Conservation (phyloP, 306 rosid species). For the Vigna angularis region DNA sequence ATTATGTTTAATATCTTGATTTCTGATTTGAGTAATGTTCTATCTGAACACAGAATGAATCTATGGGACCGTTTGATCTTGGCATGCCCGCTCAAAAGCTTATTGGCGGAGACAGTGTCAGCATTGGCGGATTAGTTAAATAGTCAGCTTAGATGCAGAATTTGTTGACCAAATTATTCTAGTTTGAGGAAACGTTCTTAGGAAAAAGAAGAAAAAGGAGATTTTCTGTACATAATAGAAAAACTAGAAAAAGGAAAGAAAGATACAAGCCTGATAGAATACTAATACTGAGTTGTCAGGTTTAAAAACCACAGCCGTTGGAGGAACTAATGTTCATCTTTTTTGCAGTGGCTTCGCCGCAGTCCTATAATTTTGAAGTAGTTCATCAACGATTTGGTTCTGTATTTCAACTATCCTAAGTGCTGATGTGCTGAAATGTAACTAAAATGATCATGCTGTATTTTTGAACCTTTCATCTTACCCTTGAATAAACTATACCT, state of each 20-base stretch:
- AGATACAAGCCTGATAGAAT: slow-evolving; percentile 23
- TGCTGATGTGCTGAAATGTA: slow-evolving; percentile 21
- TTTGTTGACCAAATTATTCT: slow-evolving; percentile 27
- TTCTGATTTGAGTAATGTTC: slow-evolving; percentile 35
- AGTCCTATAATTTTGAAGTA: slow-evolving; percentile 3
- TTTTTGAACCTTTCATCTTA: slow-evolving; percentile 19
- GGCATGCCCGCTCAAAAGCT: slow-evolving; percentile 68
- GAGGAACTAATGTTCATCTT: slow-evolving; percentile 3
- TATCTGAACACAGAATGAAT: slow-evolving; percentile 62
- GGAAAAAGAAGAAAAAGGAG: slow-evolving; percentile 33
- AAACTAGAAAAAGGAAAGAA: slow-evolving; percentile 10
- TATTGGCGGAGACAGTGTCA: slow-evolving; percentile 52
- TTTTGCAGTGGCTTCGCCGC: not conserved
- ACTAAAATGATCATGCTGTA: not conserved
- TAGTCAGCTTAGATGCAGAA: slow-evolving; percentile 51
- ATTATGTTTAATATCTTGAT: slow-evolving; percentile 12
- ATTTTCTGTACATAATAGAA: slow-evolving; percentile 39
- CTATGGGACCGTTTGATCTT: slow-evolving; percentile 88
- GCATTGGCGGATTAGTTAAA: slow-evolving; percentile 59
- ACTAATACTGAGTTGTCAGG: not conserved
- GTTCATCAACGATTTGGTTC: slow-evolving; percentile 2
- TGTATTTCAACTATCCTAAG: slow-evolving; percentile 7
- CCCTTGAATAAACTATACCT: not conserved
- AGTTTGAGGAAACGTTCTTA: slow-evolving; percentile 31
- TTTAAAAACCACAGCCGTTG: slow-evolving; percentile 6